Evolutionary conservation across 1,284 basidiomycete genomes (phyloP), one percentile per base, ranked within the genome.

Genomic region (Marasmius oreades): DNA sequence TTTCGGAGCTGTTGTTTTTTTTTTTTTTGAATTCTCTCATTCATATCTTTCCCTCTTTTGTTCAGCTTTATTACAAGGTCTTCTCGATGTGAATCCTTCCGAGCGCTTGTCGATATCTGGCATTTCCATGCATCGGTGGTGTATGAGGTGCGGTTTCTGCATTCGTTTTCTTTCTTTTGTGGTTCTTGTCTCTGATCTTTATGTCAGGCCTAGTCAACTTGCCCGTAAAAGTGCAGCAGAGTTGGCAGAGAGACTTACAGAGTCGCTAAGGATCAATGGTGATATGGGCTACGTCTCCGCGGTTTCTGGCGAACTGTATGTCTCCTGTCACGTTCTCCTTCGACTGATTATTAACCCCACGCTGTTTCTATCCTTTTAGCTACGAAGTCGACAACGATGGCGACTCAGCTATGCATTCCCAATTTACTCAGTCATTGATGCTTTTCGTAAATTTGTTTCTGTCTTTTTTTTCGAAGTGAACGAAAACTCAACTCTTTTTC

Each of bases 121-220:
- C 36, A 81, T 93, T 16, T 79, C 80, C 58, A 65, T 73, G 5
- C 91, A 96, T 69, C 84, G 85, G 0, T 98, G 95, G 95, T 86
- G 84, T 64, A 80, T 78, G 61, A 82, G 85, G 90, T 88, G 69
- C 55, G 75, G n/a, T n/a, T 64, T 20, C 12, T 45, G 18, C 11
- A 12, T 42, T 51, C 43, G 31, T 39, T 22, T 34, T 26, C 43
- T 42, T 51, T 39, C 28, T 39, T 22, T 34, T 26, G 43, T 22
- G 31, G 56, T 52, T 24, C n/a, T 18, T 12, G n/a, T 20, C 44
- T 16, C 39, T 14, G 59, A 28, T 56, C 36, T n/a, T 31, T 22
- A 22, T 24, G n/a, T 36, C 56, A 91, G 90, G 55, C 84, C 82
- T 20, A 92, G 88, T 66, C 89, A 92, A 65, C 74, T 94, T 1